Conservation (phyloP, 768 basidiomycete genomes). For the Boletus eberwhitei region DNA sequence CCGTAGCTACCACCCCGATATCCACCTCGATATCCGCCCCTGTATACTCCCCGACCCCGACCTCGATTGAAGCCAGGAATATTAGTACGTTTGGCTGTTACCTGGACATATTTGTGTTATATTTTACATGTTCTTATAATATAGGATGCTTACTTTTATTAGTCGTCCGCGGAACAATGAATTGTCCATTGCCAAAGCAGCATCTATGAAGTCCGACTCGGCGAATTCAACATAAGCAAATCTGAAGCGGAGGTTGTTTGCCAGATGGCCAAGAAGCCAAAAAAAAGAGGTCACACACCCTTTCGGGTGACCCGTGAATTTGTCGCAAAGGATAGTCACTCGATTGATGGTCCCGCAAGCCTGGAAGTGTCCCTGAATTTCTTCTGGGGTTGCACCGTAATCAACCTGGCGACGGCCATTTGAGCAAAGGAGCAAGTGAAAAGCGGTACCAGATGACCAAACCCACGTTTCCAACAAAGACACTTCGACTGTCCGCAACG, state of each 20-base stretch:
- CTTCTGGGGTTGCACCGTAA: conserved; percentile 95
- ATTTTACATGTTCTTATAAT: neutral
- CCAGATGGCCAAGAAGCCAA: conserved; percentile 1
- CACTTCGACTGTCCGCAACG: conserved; percentile 76
- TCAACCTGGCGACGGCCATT: conserved; percentile 68
- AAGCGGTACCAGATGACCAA: conserved; percentile 4
- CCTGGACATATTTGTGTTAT: conserved; percentile 45
- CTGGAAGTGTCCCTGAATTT: conserved; percentile 96
- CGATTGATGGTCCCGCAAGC: conserved; percentile 98
- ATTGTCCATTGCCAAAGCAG: conserved; percentile 91
- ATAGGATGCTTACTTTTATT: conserved; percentile 65
- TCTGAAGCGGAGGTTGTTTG: conserved; percentile 40
- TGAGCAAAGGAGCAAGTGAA: conserved; percentile 9
- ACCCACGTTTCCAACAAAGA: conserved; percentile 95
- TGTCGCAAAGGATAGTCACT: conserved; percentile 98
- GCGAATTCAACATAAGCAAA: conserved; percentile 99
- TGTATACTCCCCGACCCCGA: conserved; percentile 66
- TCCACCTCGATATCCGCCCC: conserved; percentile 62
- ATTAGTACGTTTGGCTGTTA: conserved; percentile 94
- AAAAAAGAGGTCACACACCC: conserved; percentile 53
- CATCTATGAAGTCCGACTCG: conserved; percentile 85
- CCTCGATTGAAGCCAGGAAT: conserved; percentile 89
- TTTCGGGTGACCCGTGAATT: conserved; percentile 99
- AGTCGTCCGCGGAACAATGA: conserved; percentile 92
- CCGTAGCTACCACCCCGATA: conserved; percentile 52